Conservation (phyloP, 148 eudicot genomes). For the Amaranthus palmeri region DNA sequence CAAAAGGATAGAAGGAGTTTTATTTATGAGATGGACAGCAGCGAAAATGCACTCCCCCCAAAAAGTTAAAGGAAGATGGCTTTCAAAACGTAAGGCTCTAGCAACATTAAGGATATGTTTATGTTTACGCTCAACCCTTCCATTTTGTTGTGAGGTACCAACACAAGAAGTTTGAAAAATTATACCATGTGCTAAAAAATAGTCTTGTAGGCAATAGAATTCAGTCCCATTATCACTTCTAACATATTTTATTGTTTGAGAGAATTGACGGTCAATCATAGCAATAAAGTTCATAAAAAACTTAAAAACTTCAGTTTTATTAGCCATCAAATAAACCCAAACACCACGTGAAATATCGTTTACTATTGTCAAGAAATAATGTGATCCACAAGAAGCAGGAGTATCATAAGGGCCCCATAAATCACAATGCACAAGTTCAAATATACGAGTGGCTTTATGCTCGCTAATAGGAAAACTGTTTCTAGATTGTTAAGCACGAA, state of each 20-base stretch:
- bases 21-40: too few species aligned
- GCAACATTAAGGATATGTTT: too few species aligned
- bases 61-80: too few species aligned
- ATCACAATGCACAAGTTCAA: constrained; percentile 2
- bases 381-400: background rate
- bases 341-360: constrained; percentile 3
- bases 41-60: too few species aligned
- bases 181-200: too few species aligned
- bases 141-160: too few species aligned
- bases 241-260: background rate
- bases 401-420: constrained; percentile 2
- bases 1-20: too few species aligned
- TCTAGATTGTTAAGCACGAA: background rate
- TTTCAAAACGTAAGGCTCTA: too few species aligned
- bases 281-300: background rate
- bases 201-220: too few species aligned
- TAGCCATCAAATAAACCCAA: constrained; percentile 7
- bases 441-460: background rate
- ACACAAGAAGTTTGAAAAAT: too few species aligned
- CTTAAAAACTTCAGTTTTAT: background rate
- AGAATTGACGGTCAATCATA: background rate
- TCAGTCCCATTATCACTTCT: constrained; percentile 8
- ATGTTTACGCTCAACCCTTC: too few species aligned
- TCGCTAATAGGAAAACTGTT: background rate
- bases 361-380: constrained; percentile 13